phyloP scores from a whole-genome alignment of 1,139 yeast genomes.

The Debaryomyces psychrophilus region DNA sequence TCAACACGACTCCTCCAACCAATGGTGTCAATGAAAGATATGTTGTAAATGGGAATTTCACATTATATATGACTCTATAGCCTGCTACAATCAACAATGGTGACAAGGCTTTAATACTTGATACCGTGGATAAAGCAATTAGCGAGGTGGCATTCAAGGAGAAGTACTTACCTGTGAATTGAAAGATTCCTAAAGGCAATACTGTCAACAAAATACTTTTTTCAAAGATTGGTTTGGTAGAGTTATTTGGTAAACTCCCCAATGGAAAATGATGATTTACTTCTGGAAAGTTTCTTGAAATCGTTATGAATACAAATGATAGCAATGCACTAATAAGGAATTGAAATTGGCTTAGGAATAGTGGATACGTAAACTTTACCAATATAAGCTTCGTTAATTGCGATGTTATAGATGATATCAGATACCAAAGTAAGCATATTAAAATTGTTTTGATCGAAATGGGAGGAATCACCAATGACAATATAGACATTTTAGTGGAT shows the following conservation, averaged over 20 bases:
- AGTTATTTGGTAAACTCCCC: slow-evolving; percentile 34
- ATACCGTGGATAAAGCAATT: slow-evolving; percentile 43
- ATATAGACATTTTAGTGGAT: slow-evolving; percentile 4
- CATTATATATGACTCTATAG: slow-evolving; percentile 36
- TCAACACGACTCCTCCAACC: slow-evolving; percentile 41
- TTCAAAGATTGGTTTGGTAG: slow-evolving; percentile 25
- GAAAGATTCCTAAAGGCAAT: slow-evolving; percentile 44
- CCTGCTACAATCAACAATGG: slow-evolving; percentile 43
- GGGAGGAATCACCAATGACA: slow-evolving; percentile 25
- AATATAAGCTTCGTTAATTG: slow-evolving; percentile 50
- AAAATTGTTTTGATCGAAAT: slow-evolving; percentile 34
- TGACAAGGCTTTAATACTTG: slow-evolving; percentile 44
- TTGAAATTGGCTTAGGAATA: slow-evolving; percentile 54
- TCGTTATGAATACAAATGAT: slow-evolving; percentile 28
- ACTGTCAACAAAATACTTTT: slow-evolving; percentile 29
- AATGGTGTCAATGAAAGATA: slow-evolving; percentile 42
- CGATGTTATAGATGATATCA: slow-evolving; percentile 50
- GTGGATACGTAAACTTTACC: slow-evolving; percentile 48
- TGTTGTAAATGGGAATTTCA: slow-evolving; percentile 37
- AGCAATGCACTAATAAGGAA: slow-evolving; percentile 43
- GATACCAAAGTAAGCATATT: slow-evolving; percentile 49
- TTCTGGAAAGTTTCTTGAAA: slow-evolving; percentile 25
- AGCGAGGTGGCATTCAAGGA: slow-evolving; percentile 43
- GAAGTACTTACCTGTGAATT: slow-evolving; percentile 41
- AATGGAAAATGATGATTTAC: slow-evolving; percentile 28